A percentile compares a stretch with the other conserved stretches of the same genome.
These are phyloP conservation scores for Circinella umbellata DNA, from an alignment of 371 early-diverging fungal genomes.

Conservation along the genomic window DNA sequence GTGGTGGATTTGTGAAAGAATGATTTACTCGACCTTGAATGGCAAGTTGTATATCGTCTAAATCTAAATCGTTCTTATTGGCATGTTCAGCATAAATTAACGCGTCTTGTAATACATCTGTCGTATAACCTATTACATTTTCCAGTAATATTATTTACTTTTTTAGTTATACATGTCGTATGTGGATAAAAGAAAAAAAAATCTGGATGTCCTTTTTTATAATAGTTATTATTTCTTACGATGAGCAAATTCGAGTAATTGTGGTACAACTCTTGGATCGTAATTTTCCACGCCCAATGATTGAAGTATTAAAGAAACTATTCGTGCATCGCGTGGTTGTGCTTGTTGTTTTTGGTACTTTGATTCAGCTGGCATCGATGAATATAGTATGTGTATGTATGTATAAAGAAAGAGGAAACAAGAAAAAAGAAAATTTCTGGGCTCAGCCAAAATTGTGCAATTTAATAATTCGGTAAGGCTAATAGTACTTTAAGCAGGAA, in stretches of 20 bases:
- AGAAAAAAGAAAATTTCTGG: no score
- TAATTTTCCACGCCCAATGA: conserved; percentile 95
- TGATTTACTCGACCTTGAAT: conserved; percentile 90
- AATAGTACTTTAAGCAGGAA: no score
- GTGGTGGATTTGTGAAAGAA: conserved; percentile 90
- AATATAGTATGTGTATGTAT: neutral
- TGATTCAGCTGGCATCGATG: conserved; percentile 21
- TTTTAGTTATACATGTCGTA: no score
- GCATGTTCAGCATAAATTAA: conserved; percentile 95
- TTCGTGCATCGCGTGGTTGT: conserved; percentile 88
- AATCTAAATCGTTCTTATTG: conserved; percentile 78
- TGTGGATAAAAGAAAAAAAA: neutral
- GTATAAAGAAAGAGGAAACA: neutral
- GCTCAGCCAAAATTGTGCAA: no score
- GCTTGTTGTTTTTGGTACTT: conserved; percentile 25
- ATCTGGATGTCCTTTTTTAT: neutral
- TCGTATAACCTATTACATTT: conserved; percentile 78
- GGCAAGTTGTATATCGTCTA: conserved; percentile 93
- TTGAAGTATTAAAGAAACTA: conserved; percentile 91
- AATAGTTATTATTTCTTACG: conserved; percentile 40
- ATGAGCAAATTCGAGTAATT: conserved; percentile 95
- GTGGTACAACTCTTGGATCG: conserved; percentile 96
- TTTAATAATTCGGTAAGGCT: no score
- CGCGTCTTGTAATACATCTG: conserved; percentile 95
- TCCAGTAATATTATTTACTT: neutral